Conservation (phyloP, 257 asterid genomes). For the Solanum piurae region DNA sequence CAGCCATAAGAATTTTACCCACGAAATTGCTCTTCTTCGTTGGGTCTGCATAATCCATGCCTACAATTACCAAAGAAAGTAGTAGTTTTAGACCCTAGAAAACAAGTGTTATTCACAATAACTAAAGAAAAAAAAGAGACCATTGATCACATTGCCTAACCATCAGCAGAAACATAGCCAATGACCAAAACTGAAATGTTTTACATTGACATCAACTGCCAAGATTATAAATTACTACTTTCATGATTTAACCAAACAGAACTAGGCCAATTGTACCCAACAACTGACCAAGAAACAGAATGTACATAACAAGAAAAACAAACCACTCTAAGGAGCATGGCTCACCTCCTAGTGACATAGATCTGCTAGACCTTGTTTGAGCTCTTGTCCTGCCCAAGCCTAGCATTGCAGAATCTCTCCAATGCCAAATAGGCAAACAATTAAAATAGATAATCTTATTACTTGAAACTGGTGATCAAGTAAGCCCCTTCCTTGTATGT, state of each 20-base stretch:
- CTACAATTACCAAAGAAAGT: slow-evolving; percentile 22
- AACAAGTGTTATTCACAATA: neutral
- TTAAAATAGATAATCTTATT: neutral
- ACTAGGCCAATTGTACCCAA: neutral
- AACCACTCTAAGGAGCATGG: neutral
- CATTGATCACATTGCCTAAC: neutral
- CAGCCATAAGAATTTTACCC: slow-evolving; percentile 34
- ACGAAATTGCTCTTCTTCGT: slow-evolving; percentile 39
- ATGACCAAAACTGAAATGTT: neutral
- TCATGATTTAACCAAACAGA: neutral
- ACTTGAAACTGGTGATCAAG: neutral
- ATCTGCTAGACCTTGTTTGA: slow-evolving; percentile 20
- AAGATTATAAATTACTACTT: neutral
- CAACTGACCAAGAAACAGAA: neutral
- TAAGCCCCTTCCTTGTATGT: neutral
- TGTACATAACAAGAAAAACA: neutral
- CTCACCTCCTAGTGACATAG: slow-evolving; percentile 51
- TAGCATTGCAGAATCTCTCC: slow-evolving; percentile 8
- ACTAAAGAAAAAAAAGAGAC: neutral
- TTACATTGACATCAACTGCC: neutral
- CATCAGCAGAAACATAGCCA: neutral
- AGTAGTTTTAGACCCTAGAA: neutral
- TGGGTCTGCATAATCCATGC: slow-evolving; percentile 83
- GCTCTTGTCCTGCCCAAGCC: slow-evolving; percentile 17
- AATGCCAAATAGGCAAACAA: neutral